Conservation (phyloP, 2,329 filamentous ascomycete species). For the Sclerotinia nivalis region DNA sequence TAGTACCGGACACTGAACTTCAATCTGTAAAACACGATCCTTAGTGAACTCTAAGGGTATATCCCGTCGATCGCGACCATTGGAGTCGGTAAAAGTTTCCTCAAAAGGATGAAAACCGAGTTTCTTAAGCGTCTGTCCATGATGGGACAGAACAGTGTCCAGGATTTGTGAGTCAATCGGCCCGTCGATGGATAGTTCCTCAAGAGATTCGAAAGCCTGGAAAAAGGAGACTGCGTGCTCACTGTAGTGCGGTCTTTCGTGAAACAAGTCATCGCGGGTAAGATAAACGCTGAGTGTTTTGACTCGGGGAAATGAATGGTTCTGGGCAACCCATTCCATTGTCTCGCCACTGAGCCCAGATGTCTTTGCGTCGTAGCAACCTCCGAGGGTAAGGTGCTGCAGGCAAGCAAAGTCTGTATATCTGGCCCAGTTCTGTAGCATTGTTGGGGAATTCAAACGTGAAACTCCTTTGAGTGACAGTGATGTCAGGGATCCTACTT, state of each 20-base stretch:
- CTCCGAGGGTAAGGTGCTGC: conserved; percentile 22
- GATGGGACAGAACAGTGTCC: conserved; percentile 23
- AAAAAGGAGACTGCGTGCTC: conserved; percentile 22
- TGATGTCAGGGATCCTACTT: conserved; percentile 24
- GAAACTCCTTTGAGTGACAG: conserved; percentile 20
- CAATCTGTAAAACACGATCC: conserved; percentile 24
- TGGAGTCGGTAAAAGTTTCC: not conserved
- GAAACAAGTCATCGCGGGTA: not conserved
- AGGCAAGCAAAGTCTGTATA: conserved; percentile 24
- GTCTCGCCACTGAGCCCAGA: conserved; percentile 19
- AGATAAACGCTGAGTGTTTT: conserved; percentile 24
- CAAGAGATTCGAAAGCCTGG: conserved; percentile 21
- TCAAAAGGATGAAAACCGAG: conserved; percentile 24
- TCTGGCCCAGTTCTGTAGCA: conserved; percentile 21
- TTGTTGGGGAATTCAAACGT: conserved; percentile 9
- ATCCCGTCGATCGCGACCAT: not conserved
- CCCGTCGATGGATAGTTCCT: conserved; percentile 23
- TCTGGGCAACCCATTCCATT: conserved; percentile 25
- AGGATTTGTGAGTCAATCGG: conserved; percentile 25
- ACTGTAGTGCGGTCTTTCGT: conserved; percentile 20
- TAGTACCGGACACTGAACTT: conserved; percentile 24
- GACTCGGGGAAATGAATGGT: conserved; percentile 25
- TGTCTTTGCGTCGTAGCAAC: conserved; percentile 11
- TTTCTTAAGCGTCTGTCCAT: conserved; percentile 24
- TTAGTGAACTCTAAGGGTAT: conserved; percentile 25